Percentiles rank a stretch among this genome's conserved stretches.
Conservation (phyloP, 2,329 filamentous ascomycete genomes). For the Sclerotinia spermophila region DNA sequence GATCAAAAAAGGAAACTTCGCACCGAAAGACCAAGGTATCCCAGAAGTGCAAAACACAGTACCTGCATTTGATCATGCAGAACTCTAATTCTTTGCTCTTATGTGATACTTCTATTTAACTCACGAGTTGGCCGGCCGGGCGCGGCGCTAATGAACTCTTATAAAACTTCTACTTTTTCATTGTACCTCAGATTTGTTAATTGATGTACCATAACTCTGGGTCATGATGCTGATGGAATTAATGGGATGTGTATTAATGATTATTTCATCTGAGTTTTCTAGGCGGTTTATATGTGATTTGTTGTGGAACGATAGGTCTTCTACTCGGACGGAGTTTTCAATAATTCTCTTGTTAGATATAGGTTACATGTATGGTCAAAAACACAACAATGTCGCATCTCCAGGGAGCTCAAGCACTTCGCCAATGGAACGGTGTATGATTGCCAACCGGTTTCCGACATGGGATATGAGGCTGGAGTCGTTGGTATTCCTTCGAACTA, state of each 20-base stretch:
- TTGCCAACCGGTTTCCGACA: background rate
- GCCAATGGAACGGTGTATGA: background rate
- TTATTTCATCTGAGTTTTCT: background rate
- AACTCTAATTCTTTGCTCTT: constrained; percentile 25
- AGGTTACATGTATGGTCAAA: background rate
- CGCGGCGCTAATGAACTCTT: background rate
- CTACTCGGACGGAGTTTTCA: background rate
- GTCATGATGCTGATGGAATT: constrained; percentile 8
- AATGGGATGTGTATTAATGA: constrained; percentile 7
- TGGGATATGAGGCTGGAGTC: background rate
- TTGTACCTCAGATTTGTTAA: constrained; percentile 18
- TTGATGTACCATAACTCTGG: background rate
- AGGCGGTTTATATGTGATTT: background rate
- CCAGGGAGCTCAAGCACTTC: background rate
- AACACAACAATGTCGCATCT: background rate
- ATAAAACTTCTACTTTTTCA: constrained; percentile 8
- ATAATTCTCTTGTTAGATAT: background rate
- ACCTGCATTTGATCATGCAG: constrained; percentile 31
- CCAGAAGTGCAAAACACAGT: constrained; percentile 32
- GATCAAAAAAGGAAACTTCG: constrained; percentile 46
- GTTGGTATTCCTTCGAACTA: background rate
- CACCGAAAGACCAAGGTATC: constrained; percentile 31
- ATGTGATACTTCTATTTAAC: background rate
- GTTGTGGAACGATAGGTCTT: background rate
- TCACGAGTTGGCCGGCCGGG: background rate